phyloP scores from a whole-genome alignment of 2,329 filamentous ascomycete species.

The Domatiomyces globalis region DNA sequence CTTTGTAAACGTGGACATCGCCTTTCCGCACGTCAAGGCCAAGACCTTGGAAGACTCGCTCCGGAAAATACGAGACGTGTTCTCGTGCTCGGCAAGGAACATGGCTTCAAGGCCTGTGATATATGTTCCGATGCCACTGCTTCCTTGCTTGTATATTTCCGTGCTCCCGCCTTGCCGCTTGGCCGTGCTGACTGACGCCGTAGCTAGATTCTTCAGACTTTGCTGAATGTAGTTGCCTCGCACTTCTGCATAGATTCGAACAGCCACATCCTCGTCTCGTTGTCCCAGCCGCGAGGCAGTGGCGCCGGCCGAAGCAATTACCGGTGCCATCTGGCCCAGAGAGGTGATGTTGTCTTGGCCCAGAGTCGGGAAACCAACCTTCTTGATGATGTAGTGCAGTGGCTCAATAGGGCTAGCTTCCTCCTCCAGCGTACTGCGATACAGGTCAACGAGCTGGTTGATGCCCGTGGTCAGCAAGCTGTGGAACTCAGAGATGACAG shows the following conservation, averaged over 20 bases:
- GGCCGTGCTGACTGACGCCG: constrained; percentile 69
- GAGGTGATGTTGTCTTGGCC: constrained; percentile 61
- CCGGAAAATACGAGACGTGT: constrained; percentile 72
- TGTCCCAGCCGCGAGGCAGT: constrained; percentile 35
- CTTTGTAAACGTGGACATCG: constrained; percentile 68
- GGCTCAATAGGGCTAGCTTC: constrained; percentile 73
- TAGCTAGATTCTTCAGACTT: constrained; percentile 71
- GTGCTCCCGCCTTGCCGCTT: constrained; percentile 58
- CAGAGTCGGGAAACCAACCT: constrained; percentile 64
- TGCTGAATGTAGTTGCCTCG: constrained; percentile 73
- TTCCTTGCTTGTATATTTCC: constrained; percentile 72
- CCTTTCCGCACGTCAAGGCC: constrained; percentile 60
- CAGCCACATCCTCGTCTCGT: constrained; percentile 53
- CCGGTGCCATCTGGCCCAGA: constrained; percentile 63
- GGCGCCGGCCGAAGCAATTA: constrained; percentile 50
- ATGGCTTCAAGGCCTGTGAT: constrained; percentile 75
- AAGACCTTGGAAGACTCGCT: constrained; percentile 71
- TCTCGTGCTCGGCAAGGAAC: constrained; percentile 79
- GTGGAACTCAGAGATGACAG: constrained; percentile 67
- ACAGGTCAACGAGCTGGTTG: constrained; percentile 68
- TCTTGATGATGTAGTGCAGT: constrained; percentile 82
- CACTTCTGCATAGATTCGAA: constrained; percentile 72
- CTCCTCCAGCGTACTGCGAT: constrained; percentile 63
- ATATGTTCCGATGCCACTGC: constrained; percentile 83
- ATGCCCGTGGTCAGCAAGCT: constrained; percentile 66